phyloP scores from a whole-genome alignment of 441 rosid species.

The Geranium incanum region DNA sequence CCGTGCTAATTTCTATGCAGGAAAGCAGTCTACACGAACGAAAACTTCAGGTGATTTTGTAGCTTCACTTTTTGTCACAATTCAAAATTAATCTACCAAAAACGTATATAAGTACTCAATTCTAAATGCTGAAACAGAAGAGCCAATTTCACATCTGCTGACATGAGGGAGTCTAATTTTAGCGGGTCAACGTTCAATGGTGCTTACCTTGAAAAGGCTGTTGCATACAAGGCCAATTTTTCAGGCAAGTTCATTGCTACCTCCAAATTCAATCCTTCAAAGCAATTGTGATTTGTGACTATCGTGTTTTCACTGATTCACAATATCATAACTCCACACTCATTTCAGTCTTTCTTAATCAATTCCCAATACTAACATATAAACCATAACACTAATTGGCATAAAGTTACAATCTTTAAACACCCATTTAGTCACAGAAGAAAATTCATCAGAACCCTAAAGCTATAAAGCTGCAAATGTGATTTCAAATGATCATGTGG shows the following conservation, averaged over 20 bases:
- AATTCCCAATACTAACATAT: neutral
- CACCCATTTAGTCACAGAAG: neutral
- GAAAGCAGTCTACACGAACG: constrained; percentile 76
- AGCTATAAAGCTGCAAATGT: neutral
- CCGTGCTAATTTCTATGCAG: constrained; percentile 34
- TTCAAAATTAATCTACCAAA: neutral
- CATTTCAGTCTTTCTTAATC: no score
- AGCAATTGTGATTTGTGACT: no score
- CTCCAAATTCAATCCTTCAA: no score
- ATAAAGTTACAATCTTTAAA: neutral
- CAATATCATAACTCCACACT: no score
- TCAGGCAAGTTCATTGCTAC: constrained; percentile 35
- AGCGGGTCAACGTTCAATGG: constrained; percentile 90
- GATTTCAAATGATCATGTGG: no score
- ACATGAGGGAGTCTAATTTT: constrained; percentile 88
- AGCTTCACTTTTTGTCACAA: neutral
- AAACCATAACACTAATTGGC: neutral
- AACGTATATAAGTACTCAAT: constrained; percentile 11
- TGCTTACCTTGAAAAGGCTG: constrained; percentile 93
- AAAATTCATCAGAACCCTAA: neutral
- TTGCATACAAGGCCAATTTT: constrained; percentile 84
- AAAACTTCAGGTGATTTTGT: constrained; percentile 60
- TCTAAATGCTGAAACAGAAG: constrained; percentile 49
- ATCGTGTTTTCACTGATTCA: no score
- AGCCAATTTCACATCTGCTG: constrained; percentile 91